These are phyloP conservation scores for Lumnitzera littorea DNA, from an alignment of 345 rosid genomes.

Conservation along the genomic window DNA sequence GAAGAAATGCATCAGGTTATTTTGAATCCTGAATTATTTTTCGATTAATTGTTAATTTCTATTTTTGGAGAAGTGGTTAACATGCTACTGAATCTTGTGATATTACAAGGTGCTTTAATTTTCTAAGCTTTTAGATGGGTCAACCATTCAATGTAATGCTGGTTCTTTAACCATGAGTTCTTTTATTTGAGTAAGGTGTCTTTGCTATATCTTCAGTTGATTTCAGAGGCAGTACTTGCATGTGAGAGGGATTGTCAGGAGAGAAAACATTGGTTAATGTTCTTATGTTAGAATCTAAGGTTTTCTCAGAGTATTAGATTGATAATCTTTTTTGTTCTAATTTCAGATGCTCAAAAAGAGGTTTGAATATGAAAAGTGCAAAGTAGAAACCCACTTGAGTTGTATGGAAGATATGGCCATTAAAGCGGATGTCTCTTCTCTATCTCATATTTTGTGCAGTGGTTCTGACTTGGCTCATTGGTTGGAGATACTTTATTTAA, in stretches of 20 bases:
- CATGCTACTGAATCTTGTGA: background rate
- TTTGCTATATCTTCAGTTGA: slow-evolving; percentile 4
- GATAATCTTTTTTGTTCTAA: slow-evolving; percentile 3
- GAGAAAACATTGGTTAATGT: too few relatives aligned
- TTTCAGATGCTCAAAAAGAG: slow-evolving; percentile 59
- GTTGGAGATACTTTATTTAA: slow-evolving; percentile 40
- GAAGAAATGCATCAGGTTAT: slow-evolving; percentile 69
- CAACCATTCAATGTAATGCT: too few relatives aligned
- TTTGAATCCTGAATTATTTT: slow-evolving; percentile 5
- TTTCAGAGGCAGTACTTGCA: slow-evolving; percentile 41
- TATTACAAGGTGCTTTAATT: too few relatives aligned
- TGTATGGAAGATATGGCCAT: slow-evolving; percentile 16
- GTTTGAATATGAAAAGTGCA: slow-evolving; percentile 50
- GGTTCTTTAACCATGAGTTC: too few relatives aligned
- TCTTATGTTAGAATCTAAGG: too few relatives aligned
- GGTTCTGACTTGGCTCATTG: slow-evolving; percentile 46
- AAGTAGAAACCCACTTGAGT: slow-evolving; percentile 26
- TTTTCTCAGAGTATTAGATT: too few relatives aligned
- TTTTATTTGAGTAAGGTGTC: too few relatives aligned
- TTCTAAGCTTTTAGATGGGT: too few relatives aligned
- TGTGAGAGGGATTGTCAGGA: too few relatives aligned
- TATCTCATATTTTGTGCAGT: slow-evolving; percentile 42
- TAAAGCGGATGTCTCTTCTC: slow-evolving; percentile 23
- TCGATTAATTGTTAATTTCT: slow-evolving; percentile 1
- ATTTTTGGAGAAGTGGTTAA: slow-evolving; percentile 6